These are phyloP conservation scores for Lodderomyces jiufengensis DNA, from an alignment of 1,139 yeast species.

Conservation along the genomic window DNA sequence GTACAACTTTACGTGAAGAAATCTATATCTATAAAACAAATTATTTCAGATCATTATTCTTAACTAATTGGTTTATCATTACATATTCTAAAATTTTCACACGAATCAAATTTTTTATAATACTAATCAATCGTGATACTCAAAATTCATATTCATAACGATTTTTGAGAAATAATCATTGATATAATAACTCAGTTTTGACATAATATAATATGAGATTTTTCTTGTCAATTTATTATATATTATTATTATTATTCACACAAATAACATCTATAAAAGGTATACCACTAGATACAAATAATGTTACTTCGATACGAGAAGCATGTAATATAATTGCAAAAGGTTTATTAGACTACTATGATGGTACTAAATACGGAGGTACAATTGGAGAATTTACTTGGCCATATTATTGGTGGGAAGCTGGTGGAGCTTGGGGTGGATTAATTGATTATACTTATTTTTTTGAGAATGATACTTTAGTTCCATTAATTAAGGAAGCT, in stretches of 20 bases:
- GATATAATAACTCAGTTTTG: not conserved
- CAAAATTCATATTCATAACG: too few relatives aligned
- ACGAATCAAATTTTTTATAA: too few relatives aligned
- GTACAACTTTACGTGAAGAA: too few relatives aligned
- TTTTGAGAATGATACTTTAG: conserved; percentile 61
- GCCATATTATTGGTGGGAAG: conserved; percentile 95
- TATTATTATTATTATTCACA: not conserved
- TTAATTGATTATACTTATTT: conserved; percentile 63
- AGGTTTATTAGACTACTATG: conserved; percentile 72
- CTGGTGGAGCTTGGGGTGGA: conserved; percentile 85
- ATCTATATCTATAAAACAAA: too few relatives aligned
- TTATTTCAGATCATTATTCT: too few relatives aligned
- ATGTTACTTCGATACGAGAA: conserved; percentile 32
- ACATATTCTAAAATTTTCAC: too few relatives aligned
- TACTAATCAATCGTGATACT: too few relatives aligned
- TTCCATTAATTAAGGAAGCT: conserved; percentile 52
- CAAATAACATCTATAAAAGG: conserved; percentile 15
- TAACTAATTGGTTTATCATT: too few relatives aligned
- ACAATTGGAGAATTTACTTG: conserved; percentile 70
- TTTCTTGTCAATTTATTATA: too few relatives aligned
- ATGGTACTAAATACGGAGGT: conserved; percentile 63
- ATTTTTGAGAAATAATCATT: too few relatives aligned
- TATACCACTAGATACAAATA: conserved; percentile 35
- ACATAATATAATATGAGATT: too few relatives aligned
- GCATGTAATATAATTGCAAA: conserved; percentile 57